These are phyloP conservation scores for Saccharomyces pastorianus DNA, from an alignment of 1,139 yeast genomes.

Conservation along the genomic window DNA sequence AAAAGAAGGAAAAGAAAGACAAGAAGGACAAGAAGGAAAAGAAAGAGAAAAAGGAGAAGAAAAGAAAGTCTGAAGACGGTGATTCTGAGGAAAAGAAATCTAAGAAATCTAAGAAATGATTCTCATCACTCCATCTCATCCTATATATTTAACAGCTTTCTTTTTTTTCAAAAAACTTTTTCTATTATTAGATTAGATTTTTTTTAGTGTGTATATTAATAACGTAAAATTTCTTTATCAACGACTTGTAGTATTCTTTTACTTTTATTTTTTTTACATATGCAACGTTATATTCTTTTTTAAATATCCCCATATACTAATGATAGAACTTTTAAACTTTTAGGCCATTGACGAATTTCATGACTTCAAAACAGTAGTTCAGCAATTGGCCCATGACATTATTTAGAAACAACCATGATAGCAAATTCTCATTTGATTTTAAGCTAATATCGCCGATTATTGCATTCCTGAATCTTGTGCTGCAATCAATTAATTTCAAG, in stretches of 20 bases:
- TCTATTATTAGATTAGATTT: not conserved
- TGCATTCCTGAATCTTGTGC: not conserved
- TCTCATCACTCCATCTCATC: not conserved
- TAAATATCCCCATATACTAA: not conserved
- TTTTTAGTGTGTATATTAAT: not conserved
- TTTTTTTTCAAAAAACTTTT: not conserved
- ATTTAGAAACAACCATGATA: constrained; percentile 3
- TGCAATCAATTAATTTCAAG: constrained; percentile 1
- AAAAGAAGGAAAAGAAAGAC: constrained; percentile 51
- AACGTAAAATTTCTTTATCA: constrained; percentile 1
- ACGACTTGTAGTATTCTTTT: not conserved
- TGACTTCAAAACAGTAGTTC: constrained; percentile 3
- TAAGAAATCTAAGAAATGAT: constrained; percentile 45
- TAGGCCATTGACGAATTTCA: not conserved
- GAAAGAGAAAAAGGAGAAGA: constrained; percentile 57
- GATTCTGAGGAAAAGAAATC: constrained; percentile 48
- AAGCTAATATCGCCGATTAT: constrained; percentile 1
- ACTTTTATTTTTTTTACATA: not conserved
- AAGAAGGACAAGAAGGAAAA: constrained; percentile 60
- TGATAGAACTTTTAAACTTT: not conserved
- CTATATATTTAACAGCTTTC: not conserved
- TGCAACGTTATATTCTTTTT: not conserved
- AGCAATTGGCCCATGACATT: constrained; percentile 1
- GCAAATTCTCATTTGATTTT: not conserved
- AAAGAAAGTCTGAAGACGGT: constrained; percentile 57